Conservation (phyloP, 176 grass and related monocot genomes). For the Ensete glaucum region DNA sequence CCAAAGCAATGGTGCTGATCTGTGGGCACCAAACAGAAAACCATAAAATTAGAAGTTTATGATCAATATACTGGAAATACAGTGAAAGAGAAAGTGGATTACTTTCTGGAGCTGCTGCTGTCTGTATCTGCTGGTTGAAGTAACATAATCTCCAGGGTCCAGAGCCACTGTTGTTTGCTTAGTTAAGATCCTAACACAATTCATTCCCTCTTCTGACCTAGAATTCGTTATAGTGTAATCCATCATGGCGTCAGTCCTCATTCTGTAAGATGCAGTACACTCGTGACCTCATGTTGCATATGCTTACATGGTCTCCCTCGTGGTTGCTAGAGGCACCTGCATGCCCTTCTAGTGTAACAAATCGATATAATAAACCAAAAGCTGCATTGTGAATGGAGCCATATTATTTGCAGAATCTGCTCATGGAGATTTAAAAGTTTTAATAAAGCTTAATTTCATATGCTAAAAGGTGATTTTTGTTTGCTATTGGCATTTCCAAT, state of each 20-base stretch:
- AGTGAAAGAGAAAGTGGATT: neutral
- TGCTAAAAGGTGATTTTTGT: neutral
- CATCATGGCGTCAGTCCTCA: neutral
- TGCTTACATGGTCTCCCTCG: neutral
- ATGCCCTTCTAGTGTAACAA: neutral
- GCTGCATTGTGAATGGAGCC: neutral
- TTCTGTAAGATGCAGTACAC: neutral
- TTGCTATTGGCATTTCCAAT: neutral
- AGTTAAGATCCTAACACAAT: conserved; percentile 23
- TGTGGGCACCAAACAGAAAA: conserved; percentile 79
- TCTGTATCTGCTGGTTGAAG: neutral
- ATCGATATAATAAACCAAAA: neutral
- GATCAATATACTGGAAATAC: neutral
- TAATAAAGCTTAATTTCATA: neutral
- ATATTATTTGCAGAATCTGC: neutral
- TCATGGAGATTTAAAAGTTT: neutral
- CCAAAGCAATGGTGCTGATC: conserved; percentile 92
- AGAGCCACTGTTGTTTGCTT: neutral
- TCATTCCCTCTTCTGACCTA: conserved; percentile 20
- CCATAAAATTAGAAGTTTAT: neutral
- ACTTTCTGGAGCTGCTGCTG: neutral
- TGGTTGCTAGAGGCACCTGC: neutral
- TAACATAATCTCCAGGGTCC: neutral
- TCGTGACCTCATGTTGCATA: neutral
- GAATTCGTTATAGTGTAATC: conserved; percentile 2